Conservation (phyloP, 352 stramenopile species). For the Phytopythium helicoides region DNA sequence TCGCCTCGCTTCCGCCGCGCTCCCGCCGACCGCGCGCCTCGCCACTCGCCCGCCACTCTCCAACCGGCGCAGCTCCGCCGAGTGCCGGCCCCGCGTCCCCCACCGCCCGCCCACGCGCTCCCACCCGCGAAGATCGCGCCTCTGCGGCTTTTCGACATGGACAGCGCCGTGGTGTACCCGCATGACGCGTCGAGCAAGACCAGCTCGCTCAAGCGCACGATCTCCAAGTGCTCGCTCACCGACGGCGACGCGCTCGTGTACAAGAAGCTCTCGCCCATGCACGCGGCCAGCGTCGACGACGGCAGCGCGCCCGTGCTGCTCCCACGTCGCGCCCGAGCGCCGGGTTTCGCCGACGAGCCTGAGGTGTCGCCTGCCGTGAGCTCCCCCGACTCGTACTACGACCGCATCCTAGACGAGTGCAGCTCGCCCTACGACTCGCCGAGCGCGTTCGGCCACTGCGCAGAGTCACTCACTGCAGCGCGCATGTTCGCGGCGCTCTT, state of each 20-base stretch:
- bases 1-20: too few relatives aligned
- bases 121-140: too few relatives aligned
- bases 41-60: too few relatives aligned
- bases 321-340: too few relatives aligned
- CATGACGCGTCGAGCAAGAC: slow-evolving; percentile 5
- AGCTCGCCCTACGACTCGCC: slow-evolving; percentile 16
- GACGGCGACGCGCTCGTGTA: slow-evolving; percentile 21
- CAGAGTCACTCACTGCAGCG: slow-evolving; percentile 42
- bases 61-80: too few relatives aligned
- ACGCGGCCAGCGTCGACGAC: not conserved
- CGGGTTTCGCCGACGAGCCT: slow-evolving; percentile 11
- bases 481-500: slow-evolving; percentile 48
- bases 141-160: not conserved
- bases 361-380: slow-evolving; percentile 28
- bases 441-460: slow-evolving; percentile 15
- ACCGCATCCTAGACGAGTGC: too few relatives aligned
- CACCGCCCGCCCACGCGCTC: too few relatives aligned
- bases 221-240: slow-evolving; percentile 69
- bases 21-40: too few relatives aligned
- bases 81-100: too few relatives aligned
- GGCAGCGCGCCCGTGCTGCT: too few relatives aligned
- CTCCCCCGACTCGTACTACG: too few relatives aligned
- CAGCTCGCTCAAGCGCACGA: slow-evolving; percentile 61
- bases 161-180: slow-evolving; percentile 12
- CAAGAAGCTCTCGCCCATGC: slow-evolving; percentile 44